These are phyloP conservation scores for Nitzschia sp. DNA, from an alignment of 108 stramenopile genomes.

Conservation along the genomic window DNA sequence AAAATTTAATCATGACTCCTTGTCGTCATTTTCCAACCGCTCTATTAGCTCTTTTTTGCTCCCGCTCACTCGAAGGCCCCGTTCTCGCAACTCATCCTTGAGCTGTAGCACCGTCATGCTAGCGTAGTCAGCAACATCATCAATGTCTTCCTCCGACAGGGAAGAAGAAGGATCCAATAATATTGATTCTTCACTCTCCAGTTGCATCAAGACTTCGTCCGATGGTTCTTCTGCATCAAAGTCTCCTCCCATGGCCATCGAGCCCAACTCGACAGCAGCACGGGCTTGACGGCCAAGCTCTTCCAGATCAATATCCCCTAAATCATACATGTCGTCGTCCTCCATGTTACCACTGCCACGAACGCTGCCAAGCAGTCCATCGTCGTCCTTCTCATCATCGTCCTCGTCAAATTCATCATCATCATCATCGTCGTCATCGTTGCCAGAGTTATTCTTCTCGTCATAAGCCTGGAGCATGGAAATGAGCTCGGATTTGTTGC, in stretches of 20 bases:
- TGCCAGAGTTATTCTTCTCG: background rate
- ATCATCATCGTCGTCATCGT: background rate
- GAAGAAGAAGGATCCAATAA: background rate
- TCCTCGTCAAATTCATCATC: background rate
- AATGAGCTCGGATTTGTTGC: constrained; percentile 28
- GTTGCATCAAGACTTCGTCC: constrained; percentile 30
- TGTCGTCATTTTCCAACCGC: constrained; percentile 20
- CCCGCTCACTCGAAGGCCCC: constrained; percentile 46
- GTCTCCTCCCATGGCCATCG: constrained; percentile 6
- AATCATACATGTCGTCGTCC: constrained; percentile 3
- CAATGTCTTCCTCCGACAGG: background rate
- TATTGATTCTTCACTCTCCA: constrained; percentile 23
- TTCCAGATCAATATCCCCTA: constrained; percentile 33
- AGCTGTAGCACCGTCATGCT: constrained; percentile 44
- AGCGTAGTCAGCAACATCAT: background rate
- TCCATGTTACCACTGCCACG: background rate
- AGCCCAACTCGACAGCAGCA: constrained; percentile 30
- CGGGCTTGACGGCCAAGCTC: constrained; percentile 40
- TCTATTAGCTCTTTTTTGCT: constrained; percentile 51
- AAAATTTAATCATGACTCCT: too few species aligned
- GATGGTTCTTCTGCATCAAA: constrained; percentile 29
- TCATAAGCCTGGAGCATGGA: constrained; percentile 18
- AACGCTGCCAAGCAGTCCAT: too few species aligned
- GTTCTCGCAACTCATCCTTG: constrained; percentile 41
- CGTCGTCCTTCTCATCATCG: background rate